Evolutionary conservation across 208 protist species (phyloP).

Genomic region (Leishmania lainsoni): DNA sequence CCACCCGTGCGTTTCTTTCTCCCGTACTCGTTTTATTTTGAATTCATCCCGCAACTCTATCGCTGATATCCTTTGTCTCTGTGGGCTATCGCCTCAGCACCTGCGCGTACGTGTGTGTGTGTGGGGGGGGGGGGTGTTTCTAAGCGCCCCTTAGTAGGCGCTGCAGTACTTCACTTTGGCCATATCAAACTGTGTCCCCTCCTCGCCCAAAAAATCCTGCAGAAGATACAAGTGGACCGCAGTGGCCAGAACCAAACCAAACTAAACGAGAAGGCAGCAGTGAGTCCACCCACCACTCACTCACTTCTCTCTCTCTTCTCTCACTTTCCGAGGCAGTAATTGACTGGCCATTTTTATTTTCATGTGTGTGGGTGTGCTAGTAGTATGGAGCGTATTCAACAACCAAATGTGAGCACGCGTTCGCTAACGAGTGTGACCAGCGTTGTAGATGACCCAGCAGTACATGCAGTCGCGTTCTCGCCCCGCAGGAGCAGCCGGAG

Average conservation of each 20-base stretch:
- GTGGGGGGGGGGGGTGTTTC: background rate
- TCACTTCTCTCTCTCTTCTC: background rate
- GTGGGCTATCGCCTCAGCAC: background rate
- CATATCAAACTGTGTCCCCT: background rate
- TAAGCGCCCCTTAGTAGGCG: background rate
- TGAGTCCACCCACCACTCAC: background rate
- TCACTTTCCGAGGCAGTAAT: background rate
- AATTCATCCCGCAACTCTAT: background rate
- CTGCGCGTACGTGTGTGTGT: background rate
- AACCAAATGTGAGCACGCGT: background rate
- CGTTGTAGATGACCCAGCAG: background rate
- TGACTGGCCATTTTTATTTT: background rate
- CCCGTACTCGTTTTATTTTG: background rate
- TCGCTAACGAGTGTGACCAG: background rate
- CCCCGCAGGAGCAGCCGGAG: background rate
- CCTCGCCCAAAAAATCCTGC: background rate
- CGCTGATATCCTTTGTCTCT: background rate
- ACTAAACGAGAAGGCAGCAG: background rate
- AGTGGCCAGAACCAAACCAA: background rate
- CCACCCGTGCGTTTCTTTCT: background rate
- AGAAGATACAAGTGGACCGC: background rate
- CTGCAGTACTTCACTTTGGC: background rate
- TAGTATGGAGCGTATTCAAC: background rate
- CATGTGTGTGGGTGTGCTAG: background rate
- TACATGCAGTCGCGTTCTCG: background rate